Conservation (phyloP, 495 filamentous ascomycete genomes). For the Entonaema liquescens region DNA sequence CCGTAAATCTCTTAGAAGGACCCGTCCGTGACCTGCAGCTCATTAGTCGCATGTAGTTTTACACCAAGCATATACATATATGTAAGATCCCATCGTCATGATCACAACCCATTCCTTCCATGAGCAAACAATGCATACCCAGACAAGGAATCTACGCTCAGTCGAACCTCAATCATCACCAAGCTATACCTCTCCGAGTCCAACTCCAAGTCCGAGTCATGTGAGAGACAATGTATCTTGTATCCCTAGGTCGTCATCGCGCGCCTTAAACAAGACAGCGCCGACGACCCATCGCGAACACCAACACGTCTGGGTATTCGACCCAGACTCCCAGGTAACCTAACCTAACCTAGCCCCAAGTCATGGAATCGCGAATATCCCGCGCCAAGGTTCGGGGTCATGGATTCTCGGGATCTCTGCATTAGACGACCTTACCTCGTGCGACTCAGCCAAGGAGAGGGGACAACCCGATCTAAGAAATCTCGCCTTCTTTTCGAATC, state of each 20-base stretch:
- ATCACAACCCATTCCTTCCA: not conserved
- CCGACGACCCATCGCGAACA: not conserved
- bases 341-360: no score
- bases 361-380: not conserved
- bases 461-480: not conserved
- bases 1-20: not conserved
- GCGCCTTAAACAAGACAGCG: not conserved
- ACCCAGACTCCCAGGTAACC: not conserved
- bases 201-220: slow-evolving; percentile 4
- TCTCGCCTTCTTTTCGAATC: slow-evolving; percentile 12
- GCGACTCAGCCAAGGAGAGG: slow-evolving; percentile 10
- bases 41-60: not conserved
- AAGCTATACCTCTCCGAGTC: not conserved
- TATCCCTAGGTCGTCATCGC: not conserved
- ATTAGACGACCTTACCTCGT: not conserved
- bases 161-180: not conserved
- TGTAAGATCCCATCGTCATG: slow-evolving; percentile 8
- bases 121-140: slow-evolving; percentile 6
- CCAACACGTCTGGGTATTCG: not conserved
- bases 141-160: not conserved
- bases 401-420: slow-evolving; percentile 7
- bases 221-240: not conserved
- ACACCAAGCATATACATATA: not conserved
- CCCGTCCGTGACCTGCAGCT: not conserved
- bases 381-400: slow-evolving; percentile 30